phyloP scores from a whole-genome alignment of 2,329 filamentous ascomycete species.

The Ophiostoma sp. region DNA sequence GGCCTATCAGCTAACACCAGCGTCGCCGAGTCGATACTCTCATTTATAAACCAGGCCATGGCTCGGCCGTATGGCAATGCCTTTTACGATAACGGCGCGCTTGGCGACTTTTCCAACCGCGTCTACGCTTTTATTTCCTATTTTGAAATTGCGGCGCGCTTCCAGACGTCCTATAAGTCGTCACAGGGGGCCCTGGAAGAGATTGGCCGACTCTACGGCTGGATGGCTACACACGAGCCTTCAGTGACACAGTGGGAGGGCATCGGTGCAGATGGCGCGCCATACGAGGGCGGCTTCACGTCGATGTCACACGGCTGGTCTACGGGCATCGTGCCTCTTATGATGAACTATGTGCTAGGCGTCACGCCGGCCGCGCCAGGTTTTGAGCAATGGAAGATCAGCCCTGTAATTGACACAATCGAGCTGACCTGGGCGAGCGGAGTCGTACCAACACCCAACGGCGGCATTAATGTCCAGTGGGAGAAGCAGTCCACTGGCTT shows the following conservation, averaged over 20 bases:
- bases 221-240: conserved; percentile 46
- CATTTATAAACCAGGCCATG: conserved; percentile 38
- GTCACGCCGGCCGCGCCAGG: conserved; percentile 42
- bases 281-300: conserved; percentile 45
- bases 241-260: conserved; percentile 49
- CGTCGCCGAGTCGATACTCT: conserved; percentile 35
- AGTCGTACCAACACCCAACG: conserved; percentile 40
- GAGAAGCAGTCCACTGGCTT: conserved; percentile 27
- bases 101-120: conserved; percentile 40
- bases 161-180: conserved; percentile 29
- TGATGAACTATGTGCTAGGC: conserved; percentile 45
- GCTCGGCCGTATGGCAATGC: conserved; percentile 44
- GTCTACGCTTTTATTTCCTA: conserved; percentile 51
- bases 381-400: conserved; percentile 40
- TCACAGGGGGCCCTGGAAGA: conserved; percentile 37
- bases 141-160: conserved; percentile 49
- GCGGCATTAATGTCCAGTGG: conserved; percentile 40
- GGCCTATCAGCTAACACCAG: conserved; percentile 30
- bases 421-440: conserved; percentile 42
- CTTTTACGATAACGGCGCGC: conserved; percentile 45
- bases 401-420: conserved; percentile 35
- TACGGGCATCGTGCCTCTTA: conserved; percentile 45
- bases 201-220: conserved; percentile 44
- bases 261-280: conserved; percentile 39
- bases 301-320: conserved; percentile 49